Conservation (phyloP, 805 yeast genomes). For the Candida manassasensis region DNA sequence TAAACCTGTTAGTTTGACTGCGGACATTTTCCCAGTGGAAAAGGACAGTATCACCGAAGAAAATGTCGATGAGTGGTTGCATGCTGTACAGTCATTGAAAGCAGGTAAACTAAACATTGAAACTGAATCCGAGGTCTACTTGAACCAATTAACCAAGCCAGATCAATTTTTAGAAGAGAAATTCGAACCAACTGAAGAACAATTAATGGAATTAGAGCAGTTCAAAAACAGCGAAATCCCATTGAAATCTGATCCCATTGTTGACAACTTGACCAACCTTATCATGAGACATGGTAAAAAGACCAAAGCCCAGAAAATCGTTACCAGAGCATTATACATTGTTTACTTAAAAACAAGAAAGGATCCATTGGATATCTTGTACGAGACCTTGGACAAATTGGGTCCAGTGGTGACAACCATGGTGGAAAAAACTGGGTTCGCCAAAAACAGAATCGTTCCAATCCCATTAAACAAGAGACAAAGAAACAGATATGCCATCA, state of each 20-base stretch:
- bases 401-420: conserved; percentile 81
- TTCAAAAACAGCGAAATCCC: conserved; percentile 57
- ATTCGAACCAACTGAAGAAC: conserved; percentile 62
- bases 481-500: conserved; percentile 80
- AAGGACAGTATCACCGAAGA: conserved; percentile 33
- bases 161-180: conserved; percentile 29
- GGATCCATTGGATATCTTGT: conserved; percentile 77
- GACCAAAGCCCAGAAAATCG: conserved; percentile 65
- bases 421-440: conserved; percentile 77
- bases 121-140: conserved; percentile 31
- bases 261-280: conserved; percentile 75
- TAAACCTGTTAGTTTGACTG: conserved; percentile 18
- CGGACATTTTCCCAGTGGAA: conserved; percentile 35
- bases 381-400: conserved; percentile 69
- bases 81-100: conserved; percentile 38
- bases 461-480: conserved; percentile 78
- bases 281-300: conserved; percentile 93
- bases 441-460: conserved; percentile 78
- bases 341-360: conserved; percentile 65
- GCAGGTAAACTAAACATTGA: conserved; percentile 28
- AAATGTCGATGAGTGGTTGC: conserved; percentile 45
- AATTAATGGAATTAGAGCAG: conserved; percentile 50
- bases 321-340: conserved; percentile 76
- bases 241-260: conserved; percentile 56
- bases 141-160: conserved; percentile 35